Evolutionary conservation across 345 rosid species (phyloP), one percentile per base, ranked within the genome.

Genomic region (Linum lewisii): DNA sequence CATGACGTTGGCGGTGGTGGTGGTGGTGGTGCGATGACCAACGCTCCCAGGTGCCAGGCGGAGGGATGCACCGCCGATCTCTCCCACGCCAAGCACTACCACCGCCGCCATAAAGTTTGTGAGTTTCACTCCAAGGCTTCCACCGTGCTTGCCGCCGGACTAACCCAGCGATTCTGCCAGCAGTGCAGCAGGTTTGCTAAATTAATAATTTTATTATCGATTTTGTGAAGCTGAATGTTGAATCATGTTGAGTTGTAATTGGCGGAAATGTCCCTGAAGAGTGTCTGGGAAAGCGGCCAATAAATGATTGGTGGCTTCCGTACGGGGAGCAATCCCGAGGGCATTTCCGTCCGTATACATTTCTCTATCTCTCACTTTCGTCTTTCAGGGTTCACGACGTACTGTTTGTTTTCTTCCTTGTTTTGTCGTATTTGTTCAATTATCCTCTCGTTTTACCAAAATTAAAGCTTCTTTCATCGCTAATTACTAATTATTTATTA

Each of bases 101-200:
- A 93, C 68, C 79, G 99, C 36, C 82, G 99, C 60, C 99, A 93
- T 63, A 93, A 93, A 72, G 99, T 93, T 36, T 93, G 99, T 55
- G 99, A 93, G 71, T 93, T 79, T 64, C 99, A 93, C 77, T 93
- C 99, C 21, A 93, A 93, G 58, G 93, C 99, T 0, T 78, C 99
- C 6, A 85, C 95, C 1, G 99, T 88, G 45, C 72, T 86, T 7
- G 82, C 95, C 4, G 87, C 87, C 68, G 95, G 99, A 7, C 68
- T 84, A 62, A 88, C 95, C 71, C 99, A 93, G 79, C 88, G 99
- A 25, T 93, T 93, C 82, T 93, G 99, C 80, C 99, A 93, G 72
- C 99, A 93, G 80, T 93, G 99, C 57, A 93, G 99, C 97, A 88
- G 99, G 99, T 87, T 73, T 54, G 63, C 5, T 6, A 26, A 71